phyloP scores from a whole-genome alignment of 495 filamentous ascomycete genomes.

The Penicillium ochrochloron region DNA sequence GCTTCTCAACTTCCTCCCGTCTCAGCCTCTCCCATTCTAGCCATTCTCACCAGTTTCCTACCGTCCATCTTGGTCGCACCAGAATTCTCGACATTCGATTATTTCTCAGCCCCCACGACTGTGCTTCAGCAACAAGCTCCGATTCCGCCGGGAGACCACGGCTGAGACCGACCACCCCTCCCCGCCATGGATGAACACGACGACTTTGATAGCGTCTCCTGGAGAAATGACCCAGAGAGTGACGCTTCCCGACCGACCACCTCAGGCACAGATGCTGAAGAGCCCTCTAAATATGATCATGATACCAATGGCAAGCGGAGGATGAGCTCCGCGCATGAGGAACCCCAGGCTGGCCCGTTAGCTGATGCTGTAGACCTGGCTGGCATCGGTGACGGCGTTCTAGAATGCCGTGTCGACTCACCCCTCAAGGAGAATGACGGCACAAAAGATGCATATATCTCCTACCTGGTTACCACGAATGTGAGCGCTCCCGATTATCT shows the following conservation, averaged over 20 bases:
- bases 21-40: conserved; percentile 6
- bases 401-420: conserved; percentile 80
- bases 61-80: not conserved
- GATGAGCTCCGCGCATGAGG: conserved; percentile 51
- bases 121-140: not conserved
- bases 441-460: conserved; percentile 96
- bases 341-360: conserved; percentile 57
- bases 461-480: conserved; percentile 89
- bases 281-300: conserved; percentile 34
- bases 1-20: conserved; percentile 2
- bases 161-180: conserved; percentile 21
- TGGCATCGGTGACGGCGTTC: conserved; percentile 73
- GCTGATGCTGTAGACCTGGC: conserved; percentile 65
- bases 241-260: conserved; percentile 55
- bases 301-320: conserved; percentile 59
- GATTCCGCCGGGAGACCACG: conserved; percentile 24
- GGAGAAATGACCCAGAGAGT: conserved; percentile 58
- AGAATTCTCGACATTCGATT: not conserved
- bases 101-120: not conserved
- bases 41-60: conserved; percentile 18
- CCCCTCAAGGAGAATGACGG: conserved; percentile 94
- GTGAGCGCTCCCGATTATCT: conserved; percentile 53
- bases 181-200: conserved; percentile 56
- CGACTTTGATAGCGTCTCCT: conserved; percentile 64
- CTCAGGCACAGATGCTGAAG: conserved; percentile 48